These are phyloP conservation scores for Ophiostoma sp. DNA, from an alignment of 2,329 filamentous ascomycete genomes.

Conservation along the genomic window DNA sequence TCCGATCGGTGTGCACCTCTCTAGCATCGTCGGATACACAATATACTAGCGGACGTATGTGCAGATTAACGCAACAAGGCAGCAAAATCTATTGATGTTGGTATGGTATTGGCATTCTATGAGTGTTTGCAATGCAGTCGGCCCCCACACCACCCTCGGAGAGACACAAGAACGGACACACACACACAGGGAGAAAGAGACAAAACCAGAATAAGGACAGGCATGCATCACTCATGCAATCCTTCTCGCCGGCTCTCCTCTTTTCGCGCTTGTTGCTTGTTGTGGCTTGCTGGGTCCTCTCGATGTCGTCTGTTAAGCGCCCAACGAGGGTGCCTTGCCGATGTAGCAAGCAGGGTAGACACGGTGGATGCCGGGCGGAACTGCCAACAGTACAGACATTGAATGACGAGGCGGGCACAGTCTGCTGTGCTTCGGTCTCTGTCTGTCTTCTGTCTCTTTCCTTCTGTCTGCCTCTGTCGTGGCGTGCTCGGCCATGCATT, in stretches of 20 bases:
- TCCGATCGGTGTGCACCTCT: neutral
- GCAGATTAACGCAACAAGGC: neutral
- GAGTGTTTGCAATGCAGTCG: neutral
- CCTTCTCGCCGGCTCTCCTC: neutral
- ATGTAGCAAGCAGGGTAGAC: neutral
- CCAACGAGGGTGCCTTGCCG: neutral
- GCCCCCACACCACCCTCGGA: slow-evolving; percentile 6
- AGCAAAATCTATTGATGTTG: neutral
- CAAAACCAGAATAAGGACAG: neutral
- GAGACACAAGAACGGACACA: neutral
- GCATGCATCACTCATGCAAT: neutral
- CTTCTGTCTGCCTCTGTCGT: neutral
- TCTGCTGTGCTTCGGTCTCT: neutral
- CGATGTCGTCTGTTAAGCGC: slow-evolving; percentile 14
- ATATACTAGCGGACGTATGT: neutral
- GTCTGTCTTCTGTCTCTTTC: neutral
- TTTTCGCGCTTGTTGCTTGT: slow-evolving; percentile 1
- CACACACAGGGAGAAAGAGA: neutral
- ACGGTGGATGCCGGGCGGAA: too few relatives aligned
- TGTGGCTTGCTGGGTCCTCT: slow-evolving; percentile 8
- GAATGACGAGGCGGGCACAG: neutral
- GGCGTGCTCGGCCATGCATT: too few relatives aligned
- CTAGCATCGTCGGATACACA: neutral
- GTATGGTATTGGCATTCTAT: neutral
- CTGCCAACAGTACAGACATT: neutral